These are phyloP conservation scores for Lizonia empirigonia DNA, from an alignment of 2,329 filamentous ascomycete species.

Conservation along the genomic window DNA sequence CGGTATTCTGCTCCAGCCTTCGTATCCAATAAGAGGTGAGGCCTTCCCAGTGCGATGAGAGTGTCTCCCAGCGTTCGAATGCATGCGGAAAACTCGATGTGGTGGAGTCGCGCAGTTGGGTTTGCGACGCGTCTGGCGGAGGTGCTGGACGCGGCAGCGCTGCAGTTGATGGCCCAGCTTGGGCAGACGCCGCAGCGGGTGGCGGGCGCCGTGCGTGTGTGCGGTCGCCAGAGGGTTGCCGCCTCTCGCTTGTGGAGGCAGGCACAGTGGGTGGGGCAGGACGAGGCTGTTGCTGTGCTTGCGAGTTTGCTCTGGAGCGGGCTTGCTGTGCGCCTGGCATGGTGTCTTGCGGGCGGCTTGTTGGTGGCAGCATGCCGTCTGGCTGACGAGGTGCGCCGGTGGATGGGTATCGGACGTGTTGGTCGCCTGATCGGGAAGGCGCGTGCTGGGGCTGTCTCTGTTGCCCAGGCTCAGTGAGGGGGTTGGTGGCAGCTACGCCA, in stretches of 20 bases:
- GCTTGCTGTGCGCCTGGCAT: slow-evolving; percentile 36
- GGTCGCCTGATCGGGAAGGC: slow-evolving; percentile 35
- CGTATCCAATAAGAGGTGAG: slow-evolving; percentile 97
- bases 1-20: slow-evolving; percentile 85
- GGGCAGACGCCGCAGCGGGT: slow-evolving; percentile 36
- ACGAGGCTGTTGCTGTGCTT: slow-evolving; percentile 46
- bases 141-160: slow-evolving; percentile 34
- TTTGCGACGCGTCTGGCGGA: slow-evolving; percentile 33
- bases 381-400: slow-evolving; percentile 37
- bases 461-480: slow-evolving; percentile 37
- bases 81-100: slow-evolving; percentile 86
- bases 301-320: slow-evolving; percentile 41
- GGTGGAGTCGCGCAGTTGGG: slow-evolving; percentile 45
- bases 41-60: slow-evolving; percentile 98
- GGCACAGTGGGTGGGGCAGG: slow-evolving; percentile 31
- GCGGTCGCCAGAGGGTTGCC: slow-evolving; percentile 38
- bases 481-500: slow-evolving; percentile 55
- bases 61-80: slow-evolving; percentile 95
- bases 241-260: slow-evolving; percentile 31
- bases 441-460: slow-evolving; percentile 38
- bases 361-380: slow-evolving; percentile 33
- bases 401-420: slow-evolving; percentile 35
- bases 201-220: slow-evolving; percentile 40
- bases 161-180: slow-evolving; percentile 36
- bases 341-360: slow-evolving; percentile 33